Percentiles rank a stretch among this genome's conserved stretches.
phyloP scores from a whole-genome alignment of 2,329 filamentous ascomycete genomes.

The Fusarium sp. region DNA sequence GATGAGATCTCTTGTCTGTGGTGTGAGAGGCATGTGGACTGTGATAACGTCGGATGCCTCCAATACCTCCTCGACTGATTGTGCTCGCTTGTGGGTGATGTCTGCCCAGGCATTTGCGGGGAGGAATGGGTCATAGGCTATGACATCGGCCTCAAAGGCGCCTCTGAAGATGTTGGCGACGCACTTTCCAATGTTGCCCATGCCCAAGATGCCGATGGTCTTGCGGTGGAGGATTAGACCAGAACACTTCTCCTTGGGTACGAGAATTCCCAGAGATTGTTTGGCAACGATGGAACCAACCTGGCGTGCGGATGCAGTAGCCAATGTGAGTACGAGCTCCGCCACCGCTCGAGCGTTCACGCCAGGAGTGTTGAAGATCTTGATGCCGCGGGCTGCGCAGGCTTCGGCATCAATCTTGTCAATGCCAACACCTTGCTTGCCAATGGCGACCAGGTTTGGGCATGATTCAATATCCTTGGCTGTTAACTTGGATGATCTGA shows the following conservation, averaged over 20 bases:
- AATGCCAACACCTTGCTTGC: slow-evolving; percentile 58
- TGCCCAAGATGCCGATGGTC: slow-evolving; percentile 51
- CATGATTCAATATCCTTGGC: slow-evolving; percentile 50
- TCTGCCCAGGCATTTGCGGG: slow-evolving; percentile 46
- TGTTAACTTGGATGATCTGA: slow-evolving; percentile 50
- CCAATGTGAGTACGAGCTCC: slow-evolving; percentile 49
- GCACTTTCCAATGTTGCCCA: slow-evolving; percentile 51
- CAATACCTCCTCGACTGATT: slow-evolving; percentile 47
- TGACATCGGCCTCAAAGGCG: slow-evolving; percentile 46
- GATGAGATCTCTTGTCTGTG: slow-evolving; percentile 47
- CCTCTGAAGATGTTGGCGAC: slow-evolving; percentile 50
- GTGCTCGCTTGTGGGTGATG: slow-evolving; percentile 45
- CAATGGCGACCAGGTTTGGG: slow-evolving; percentile 52
- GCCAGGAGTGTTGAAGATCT: slow-evolving; percentile 58
- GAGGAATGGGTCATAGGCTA: slow-evolving; percentile 50
- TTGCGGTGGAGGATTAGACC: slow-evolving; percentile 49
- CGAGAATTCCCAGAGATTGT: slow-evolving; percentile 42
- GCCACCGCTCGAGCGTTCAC: slow-evolving; percentile 55
- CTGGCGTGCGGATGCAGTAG: slow-evolving; percentile 48
- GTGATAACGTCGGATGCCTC: slow-evolving; percentile 47
- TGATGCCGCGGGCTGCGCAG: slow-evolving; percentile 50
- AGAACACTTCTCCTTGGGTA: slow-evolving; percentile 53
- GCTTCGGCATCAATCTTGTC: slow-evolving; percentile 55
- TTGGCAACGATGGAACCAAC: slow-evolving; percentile 45
- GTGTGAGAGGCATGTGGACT: slow-evolving; percentile 50